phyloP scores from a whole-genome alignment of 2,329 filamentous ascomycete species.

The Eutypa lata region DNA sequence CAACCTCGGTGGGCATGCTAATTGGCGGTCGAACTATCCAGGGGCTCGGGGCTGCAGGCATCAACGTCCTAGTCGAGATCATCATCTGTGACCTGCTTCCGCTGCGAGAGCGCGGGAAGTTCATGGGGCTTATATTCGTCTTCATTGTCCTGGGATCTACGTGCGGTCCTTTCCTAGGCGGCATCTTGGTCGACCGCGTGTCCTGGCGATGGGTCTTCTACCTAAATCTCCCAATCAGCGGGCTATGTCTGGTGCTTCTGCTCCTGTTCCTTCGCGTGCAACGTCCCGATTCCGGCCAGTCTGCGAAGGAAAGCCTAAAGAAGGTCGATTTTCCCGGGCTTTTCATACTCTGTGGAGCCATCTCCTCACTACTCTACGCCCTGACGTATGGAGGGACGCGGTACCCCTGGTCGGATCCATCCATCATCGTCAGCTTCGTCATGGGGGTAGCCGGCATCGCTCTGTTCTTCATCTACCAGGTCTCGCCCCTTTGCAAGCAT shows the following conservation, averaged over 20 bases:
- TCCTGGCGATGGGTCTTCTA: not conserved
- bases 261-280: not conserved
- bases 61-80: conserved; percentile 41
- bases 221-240: not conserved
- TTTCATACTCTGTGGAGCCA: not conserved
- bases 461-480: not conserved
- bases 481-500: not conserved
- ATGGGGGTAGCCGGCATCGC: not conserved
- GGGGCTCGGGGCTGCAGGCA: conserved; percentile 33
- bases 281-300: not conserved
- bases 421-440: not conserved
- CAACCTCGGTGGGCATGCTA: no score
- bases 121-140: conserved; percentile 25
- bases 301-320: not conserved
- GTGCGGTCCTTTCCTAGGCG: not conserved
- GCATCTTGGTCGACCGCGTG: not conserved
- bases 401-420: not conserved
- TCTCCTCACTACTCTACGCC: not conserved
- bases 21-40: no score
- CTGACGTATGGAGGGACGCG: not conserved
- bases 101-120: conserved; percentile 39
- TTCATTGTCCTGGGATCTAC: conserved; percentile 3
- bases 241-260: not conserved
- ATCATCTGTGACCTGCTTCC: conserved; percentile 46
- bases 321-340: not conserved